Base-by-base conservation (phyloP, 768 basidiomycete genomes). In the Auriscalpium orientale region DNA sequence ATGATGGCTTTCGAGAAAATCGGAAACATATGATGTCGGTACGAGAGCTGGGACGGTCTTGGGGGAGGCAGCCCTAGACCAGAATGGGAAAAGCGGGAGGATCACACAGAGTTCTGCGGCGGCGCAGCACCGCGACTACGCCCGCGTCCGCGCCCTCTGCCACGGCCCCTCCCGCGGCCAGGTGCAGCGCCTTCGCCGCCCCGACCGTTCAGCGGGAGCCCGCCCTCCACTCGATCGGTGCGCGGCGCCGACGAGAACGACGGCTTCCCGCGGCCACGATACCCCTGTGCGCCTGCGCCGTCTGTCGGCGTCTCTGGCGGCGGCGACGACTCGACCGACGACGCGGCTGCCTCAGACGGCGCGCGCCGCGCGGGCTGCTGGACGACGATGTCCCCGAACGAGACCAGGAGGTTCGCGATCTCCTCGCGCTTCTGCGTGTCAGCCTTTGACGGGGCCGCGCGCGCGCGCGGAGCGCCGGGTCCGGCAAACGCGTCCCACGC, bases 391-490 rank as follows among this genome's bases (percentile, higher is more conserved):
- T 73, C 74, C 15, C 81, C 81, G 57, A 70, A 79, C 40, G 68
- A 74, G 67, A 74, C 74, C 53, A 87, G 64, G 12, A 86, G 70
- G 56, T 77, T 76, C 52, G 76, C 65, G 54, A 85, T 76, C 58
- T 84, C 82, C 33, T 72, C 70, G 40, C 72, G 71, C 59, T 74
- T 79, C 53, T 70, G 70, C 20, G 54, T 57, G 22, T 70, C 62
- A 11, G 38, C 33, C 44, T 57, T 51, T 22, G 44, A 10, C 38
- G 38, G 37, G 28, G 13, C 22, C 36, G 9, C 15, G 22, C 10
- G 33, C 57, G 57, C 63, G 57, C 60, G 66, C 47, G 67, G 63
- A 36, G 77, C 77, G 28, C 28, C 28, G 28, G 28, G 28, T 7
- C 28, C 28, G 28, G 28, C 28, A 11, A 72, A 77, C 22, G 78